These are phyloP conservation scores for Artomyces pyxidatus DNA, from an alignment of 768 basidiomycete species.

Conservation along the genomic window DNA sequence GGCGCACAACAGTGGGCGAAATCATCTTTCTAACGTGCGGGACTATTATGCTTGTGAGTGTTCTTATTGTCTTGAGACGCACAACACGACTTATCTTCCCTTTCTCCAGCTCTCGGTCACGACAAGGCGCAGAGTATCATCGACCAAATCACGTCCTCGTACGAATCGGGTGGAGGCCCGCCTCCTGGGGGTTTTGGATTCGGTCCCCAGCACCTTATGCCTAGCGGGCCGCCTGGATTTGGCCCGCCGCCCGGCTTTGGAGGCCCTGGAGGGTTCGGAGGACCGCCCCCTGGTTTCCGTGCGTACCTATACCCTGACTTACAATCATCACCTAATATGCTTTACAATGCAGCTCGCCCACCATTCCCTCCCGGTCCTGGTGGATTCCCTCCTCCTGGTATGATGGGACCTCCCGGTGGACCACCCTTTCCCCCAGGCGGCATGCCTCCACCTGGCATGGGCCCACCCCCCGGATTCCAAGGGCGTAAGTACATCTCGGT, in stretches of 20 bases:
- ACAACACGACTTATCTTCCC: conserved; percentile 10
- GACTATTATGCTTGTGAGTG: conserved; percentile 89
- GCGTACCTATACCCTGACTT: not conserved
- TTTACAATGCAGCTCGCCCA: conserved; percentile 40
- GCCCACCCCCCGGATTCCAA: conserved; percentile 33
- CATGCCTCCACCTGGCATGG: conserved; percentile 38
- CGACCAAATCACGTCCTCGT: conserved; percentile 93
- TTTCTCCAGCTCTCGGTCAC: conserved; percentile 64
- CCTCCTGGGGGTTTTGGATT: conserved; percentile 86
- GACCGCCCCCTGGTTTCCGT: conserved; percentile 13
- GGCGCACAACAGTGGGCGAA: conserved; percentile 96
- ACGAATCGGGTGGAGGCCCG: conserved; percentile 79
- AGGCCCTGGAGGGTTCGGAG: conserved; percentile 32
- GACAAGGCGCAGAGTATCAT: conserved; percentile 98
- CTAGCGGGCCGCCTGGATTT: conserved; percentile 31
- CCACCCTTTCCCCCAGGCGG: conserved; percentile 68
- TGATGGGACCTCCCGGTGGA: conserved; percentile 47
- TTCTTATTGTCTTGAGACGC: not conserved
- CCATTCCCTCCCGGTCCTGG: conserved; percentile 74
- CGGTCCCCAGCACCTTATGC: conserved; percentile 68
- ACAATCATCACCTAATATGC: not conserved
- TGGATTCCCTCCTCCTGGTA: conserved; percentile 35
- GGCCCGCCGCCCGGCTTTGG: conserved; percentile 48
- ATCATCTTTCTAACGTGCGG: conserved; percentile 92
- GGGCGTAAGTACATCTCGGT: conserved; percentile 31